phyloP scores from a whole-genome alignment of 148 eudicot species.

The Suaeda aralocaspica region DNA sequence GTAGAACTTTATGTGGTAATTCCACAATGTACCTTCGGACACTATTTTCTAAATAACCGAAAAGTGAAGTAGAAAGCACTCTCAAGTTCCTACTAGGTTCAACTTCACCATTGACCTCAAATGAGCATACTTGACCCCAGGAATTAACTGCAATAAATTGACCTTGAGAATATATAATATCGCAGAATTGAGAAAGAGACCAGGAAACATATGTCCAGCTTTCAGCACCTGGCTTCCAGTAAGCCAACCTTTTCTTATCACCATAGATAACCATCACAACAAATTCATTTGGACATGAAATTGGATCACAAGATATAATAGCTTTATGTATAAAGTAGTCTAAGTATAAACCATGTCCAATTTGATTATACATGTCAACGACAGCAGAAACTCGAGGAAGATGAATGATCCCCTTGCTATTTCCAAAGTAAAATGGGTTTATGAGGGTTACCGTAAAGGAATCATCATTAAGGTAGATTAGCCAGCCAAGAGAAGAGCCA shows the following conservation, averaged over 20 bases:
- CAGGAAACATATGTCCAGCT: slow-evolving; percentile 9
- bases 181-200: slow-evolving; percentile 1
- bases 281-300: slow-evolving; percentile 4
- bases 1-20: slow-evolving; percentile 15
- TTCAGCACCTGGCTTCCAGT: slow-evolving; percentile 20
- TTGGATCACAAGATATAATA: slow-evolving; percentile 14
- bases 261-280: slow-evolving; percentile 18
- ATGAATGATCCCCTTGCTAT: slow-evolving; percentile 1
- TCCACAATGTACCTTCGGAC: slow-evolving; percentile 20
- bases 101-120: not conserved
- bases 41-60: not conserved
- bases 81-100: not conserved
- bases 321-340: slow-evolving; percentile 19
- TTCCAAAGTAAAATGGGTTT: slow-evolving; percentile 17
- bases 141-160: slow-evolving; percentile 12
- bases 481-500: slow-evolving; percentile 25
- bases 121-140: slow-evolving; percentile 13
- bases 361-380: not conserved
- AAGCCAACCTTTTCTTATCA: slow-evolving; percentile 4
- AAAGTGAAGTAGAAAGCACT: not conserved
- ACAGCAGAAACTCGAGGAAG: slow-evolving; percentile 14
- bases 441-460: slow-evolving; percentile 12
- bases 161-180: slow-evolving; percentile 5
- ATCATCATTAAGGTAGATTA: slow-evolving; percentile 16
- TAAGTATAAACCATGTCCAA: not conserved